These are phyloP conservation scores for Pelargonium citronellum DNA, from an alignment of 441 rosid genomes.

Conservation along the genomic window DNA sequence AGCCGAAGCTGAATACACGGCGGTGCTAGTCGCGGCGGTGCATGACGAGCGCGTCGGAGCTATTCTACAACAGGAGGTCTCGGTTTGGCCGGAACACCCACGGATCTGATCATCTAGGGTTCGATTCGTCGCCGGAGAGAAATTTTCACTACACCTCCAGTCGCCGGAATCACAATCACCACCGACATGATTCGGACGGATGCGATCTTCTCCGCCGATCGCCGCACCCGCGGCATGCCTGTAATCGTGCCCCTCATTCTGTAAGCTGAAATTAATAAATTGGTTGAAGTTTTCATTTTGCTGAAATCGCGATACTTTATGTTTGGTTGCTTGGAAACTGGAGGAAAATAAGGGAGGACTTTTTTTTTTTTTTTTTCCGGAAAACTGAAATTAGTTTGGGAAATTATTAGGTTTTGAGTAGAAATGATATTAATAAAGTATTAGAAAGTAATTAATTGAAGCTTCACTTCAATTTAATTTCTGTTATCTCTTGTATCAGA, in stretches of 20 bases:
- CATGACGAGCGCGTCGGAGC: slow-evolving; percentile 88
- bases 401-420: background rate
- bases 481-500: background rate
- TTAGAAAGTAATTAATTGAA: background rate
- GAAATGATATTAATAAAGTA: background rate
- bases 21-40: slow-evolving; percentile 22
- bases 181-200: slow-evolving; percentile 51
- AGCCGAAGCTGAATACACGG: too few relatives aligned
- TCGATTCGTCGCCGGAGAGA: slow-evolving; percentile 40
- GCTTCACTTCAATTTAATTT: background rate
- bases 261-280: slow-evolving; percentile 22
- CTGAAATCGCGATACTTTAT: background rate
- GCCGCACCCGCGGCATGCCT: slow-evolving; percentile 29
- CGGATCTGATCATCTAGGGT: slow-evolving; percentile 26
- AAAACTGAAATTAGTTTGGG: background rate
- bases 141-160: slow-evolving; percentile 20
- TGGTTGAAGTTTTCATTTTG: too few relatives aligned
- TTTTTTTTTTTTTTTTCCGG: background rate
- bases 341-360: background rate
- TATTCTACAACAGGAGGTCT: slow-evolving; percentile 69
- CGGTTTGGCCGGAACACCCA: slow-evolving; percentile 47
- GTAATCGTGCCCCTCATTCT: slow-evolving; percentile 26
- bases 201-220: slow-evolving; percentile 51
- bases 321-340: background rate
- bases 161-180: slow-evolving; percentile 35